Percentiles rank a stretch among this genome's conserved stretches.
Evolutionary conservation across 2,329 filamentous ascomycete genomes (phyloP).

Genomic region (Phialophora verrucosa): DNA sequence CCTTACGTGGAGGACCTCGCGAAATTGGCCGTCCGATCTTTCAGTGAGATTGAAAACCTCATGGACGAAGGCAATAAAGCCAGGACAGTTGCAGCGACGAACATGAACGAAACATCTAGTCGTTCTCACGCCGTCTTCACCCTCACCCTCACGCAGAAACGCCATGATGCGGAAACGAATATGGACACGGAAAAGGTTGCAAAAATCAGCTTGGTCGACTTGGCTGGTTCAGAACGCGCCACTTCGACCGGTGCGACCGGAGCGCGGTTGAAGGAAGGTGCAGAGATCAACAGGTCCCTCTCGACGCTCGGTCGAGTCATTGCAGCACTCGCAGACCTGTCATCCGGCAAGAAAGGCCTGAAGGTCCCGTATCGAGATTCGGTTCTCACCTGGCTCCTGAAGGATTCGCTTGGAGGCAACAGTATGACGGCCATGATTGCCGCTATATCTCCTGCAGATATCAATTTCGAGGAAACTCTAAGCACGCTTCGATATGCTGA

Average conservation of each 20-base stretch:
- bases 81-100: slow-evolving; percentile 94
- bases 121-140: slow-evolving; percentile 98
- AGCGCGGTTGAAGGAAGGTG: slow-evolving; percentile 92
- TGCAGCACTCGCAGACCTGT: slow-evolving; percentile 89
- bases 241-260: slow-evolving; percentile 97
- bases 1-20: slow-evolving; percentile 98
- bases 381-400: slow-evolving; percentile 92
- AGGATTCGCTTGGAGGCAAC: slow-evolving; percentile 96
- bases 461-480: slow-evolving; percentile 97
- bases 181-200: slow-evolving; percentile 98
- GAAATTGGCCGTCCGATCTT: slow-evolving; percentile 90
- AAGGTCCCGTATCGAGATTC: slow-evolving; percentile 97
- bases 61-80: slow-evolving; percentile 99
- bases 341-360: slow-evolving; percentile 76
- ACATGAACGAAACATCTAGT: slow-evolving; percentile 99
- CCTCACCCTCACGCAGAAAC: slow-evolving; percentile 91
- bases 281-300: slow-evolving; percentile 95
- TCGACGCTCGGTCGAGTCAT: slow-evolving; percentile 98
- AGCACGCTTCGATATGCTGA: slow-evolving; percentile 96
- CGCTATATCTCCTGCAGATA: slow-evolving; percentile 95
- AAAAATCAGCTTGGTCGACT: slow-evolving; percentile 96
- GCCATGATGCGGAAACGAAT: slow-evolving; percentile 86
- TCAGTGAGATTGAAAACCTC: slow-evolving; percentile 92
- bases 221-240: slow-evolving; percentile 95
- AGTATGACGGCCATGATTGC: slow-evolving; percentile 99